phyloP scores from a whole-genome alignment of 2,329 filamentous ascomycete genomes.

The Diaporthe batatas region DNA sequence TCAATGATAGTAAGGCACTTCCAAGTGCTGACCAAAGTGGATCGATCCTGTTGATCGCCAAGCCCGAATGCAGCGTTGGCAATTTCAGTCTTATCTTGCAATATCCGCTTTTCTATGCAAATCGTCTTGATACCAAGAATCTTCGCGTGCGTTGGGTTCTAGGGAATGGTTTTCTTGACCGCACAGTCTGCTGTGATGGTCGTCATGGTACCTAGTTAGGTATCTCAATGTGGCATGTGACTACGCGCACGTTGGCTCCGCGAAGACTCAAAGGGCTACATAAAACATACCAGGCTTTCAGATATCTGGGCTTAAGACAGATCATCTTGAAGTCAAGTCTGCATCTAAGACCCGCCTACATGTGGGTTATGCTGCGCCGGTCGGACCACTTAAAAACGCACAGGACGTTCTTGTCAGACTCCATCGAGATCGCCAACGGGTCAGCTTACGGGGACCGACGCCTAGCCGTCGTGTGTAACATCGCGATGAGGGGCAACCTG shows the following conservation, averaged over 20 bases:
- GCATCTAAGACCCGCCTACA: background rate
- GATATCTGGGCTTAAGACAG: too few relatives aligned
- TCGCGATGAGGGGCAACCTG: conserved; percentile 12
- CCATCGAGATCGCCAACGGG: background rate
- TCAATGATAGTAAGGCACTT: background rate
- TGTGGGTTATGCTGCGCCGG: background rate
- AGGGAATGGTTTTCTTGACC: background rate
- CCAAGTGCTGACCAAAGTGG: conserved; percentile 9
- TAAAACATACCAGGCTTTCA: background rate
- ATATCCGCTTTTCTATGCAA: conserved; percentile 15
- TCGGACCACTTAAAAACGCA: background rate
- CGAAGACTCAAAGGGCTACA: too few relatives aligned
- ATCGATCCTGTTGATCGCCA: background rate
- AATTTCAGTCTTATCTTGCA: background rate
- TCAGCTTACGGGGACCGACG: background rate
- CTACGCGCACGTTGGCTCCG: background rate
- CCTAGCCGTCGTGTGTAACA: background rate
- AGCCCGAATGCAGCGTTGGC: background rate
- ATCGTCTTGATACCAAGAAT: background rate
- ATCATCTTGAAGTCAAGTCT: too few relatives aligned
- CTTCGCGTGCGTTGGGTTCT: background rate
- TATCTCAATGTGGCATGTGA: background rate
- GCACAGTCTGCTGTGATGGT: background rate
- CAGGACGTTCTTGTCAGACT: background rate
- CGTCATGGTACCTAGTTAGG: too few relatives aligned